Conservation (phyloP, 257 asterid genomes). For the Solanum chilense region DNA sequence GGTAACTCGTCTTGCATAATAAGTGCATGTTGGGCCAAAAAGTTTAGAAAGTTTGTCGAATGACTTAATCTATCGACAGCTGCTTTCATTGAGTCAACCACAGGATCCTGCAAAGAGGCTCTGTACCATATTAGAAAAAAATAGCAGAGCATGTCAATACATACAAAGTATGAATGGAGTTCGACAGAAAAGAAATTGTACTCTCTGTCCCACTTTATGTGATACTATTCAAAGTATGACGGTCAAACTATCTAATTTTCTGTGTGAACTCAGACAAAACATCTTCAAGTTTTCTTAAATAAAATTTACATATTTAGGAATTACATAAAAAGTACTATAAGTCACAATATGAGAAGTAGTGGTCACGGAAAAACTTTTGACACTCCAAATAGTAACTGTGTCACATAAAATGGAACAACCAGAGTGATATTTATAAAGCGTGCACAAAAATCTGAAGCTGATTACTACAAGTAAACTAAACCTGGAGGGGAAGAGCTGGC, state of each 20-base stretch:
- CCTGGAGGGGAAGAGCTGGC: slow-evolving; percentile 84
- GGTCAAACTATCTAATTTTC: neutral
- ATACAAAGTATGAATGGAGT: neutral
- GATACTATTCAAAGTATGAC: neutral
- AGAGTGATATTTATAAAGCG: neutral
- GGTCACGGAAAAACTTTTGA: neutral
- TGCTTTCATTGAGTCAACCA: slow-evolving; percentile 66
- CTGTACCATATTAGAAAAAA: slow-evolving; percentile 8
- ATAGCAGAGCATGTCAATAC: neutral
- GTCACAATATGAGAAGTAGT: neutral
- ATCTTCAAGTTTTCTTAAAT: neutral
- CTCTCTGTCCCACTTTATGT: neutral
- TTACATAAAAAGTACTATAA: neutral
- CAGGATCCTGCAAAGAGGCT: slow-evolving; percentile 64
- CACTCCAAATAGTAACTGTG: neutral
- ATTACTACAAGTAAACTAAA: neutral
- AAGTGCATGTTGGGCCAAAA: slow-evolving; percentile 94
- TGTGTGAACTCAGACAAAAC: neutral
- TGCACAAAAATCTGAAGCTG: neutral
- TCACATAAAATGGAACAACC: neutral
- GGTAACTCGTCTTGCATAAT: slow-evolving; percentile 95
- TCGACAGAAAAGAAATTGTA: neutral
- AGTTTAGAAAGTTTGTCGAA: slow-evolving; percentile 84
- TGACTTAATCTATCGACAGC: slow-evolving; percentile 77
- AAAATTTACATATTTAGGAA: neutral